phyloP scores from a whole-genome alignment of 306 rosid species.

The Abrus pulchellus region DNA sequence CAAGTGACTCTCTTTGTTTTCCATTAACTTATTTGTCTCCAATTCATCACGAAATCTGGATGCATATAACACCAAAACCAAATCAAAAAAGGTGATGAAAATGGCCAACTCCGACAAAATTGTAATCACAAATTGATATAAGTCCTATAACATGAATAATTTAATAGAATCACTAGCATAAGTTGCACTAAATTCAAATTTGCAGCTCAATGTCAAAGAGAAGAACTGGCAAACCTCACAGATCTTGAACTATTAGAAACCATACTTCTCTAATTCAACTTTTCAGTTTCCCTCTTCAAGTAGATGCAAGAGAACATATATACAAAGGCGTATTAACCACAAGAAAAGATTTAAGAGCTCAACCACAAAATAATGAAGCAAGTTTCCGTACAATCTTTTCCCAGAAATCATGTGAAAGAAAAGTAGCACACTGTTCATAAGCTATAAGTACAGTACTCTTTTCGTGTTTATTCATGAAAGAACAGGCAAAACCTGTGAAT shows the following conservation, averaged over 20 bases:
- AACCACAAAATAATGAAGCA: conserved; percentile 45
- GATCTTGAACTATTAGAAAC: conserved; percentile 54
- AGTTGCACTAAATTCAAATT: conserved; percentile 24
- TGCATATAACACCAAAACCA: conserved; percentile 40
- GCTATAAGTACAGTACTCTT: conserved; percentile 16
- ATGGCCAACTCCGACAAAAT: conserved; percentile 5
- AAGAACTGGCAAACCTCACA: conserved; percentile 56
- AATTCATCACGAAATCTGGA: conserved; percentile 61
- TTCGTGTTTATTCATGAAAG: conserved; percentile 21
- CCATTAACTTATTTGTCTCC: conserved; percentile 48
- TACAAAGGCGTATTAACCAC: conserved; percentile 5
- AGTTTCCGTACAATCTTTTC: conserved; percentile 6
- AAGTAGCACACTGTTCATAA: conserved; percentile 39
- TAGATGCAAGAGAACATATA: conserved; percentile 35
- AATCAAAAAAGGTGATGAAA: conserved; percentile 22
- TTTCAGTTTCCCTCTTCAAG: conserved; percentile 37
- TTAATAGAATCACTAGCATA: conserved; percentile 18
- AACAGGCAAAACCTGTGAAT: conserved; percentile 56
- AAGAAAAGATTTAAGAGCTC: conserved; percentile 36
- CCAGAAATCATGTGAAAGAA: conserved; percentile 60
- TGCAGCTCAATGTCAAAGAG: conserved; percentile 7
- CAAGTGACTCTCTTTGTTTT: conserved; percentile 35
- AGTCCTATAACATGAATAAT: neutral
- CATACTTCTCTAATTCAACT: conserved; percentile 49
- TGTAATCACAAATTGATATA: neutral